Conservation (phyloP, 495 filamentous ascomycete genomes). For the Trichoderma parareesei region DNA sequence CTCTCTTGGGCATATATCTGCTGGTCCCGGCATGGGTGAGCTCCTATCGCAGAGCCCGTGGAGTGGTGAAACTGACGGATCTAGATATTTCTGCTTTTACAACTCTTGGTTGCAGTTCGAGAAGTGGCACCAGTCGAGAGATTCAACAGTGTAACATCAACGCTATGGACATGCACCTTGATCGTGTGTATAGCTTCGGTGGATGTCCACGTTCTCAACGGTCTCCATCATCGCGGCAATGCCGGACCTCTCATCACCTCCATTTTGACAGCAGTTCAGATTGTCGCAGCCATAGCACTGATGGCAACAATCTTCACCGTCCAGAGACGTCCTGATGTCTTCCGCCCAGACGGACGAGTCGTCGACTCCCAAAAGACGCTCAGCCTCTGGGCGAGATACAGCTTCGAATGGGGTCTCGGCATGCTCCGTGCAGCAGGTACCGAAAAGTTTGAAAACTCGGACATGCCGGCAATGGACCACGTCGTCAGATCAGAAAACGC, state of each 20-base stretch:
- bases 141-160: background rate
- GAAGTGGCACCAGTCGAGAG: conserved; percentile 3
- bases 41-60: background rate
- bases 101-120: background rate
- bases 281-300: background rate
- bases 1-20: background rate
- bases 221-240: background rate
- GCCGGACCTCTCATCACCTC: background rate
- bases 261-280: background rate
- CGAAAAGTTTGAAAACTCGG: background rate
- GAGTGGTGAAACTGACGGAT: background rate
- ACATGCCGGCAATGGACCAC: background rate
- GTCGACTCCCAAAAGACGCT: background rate
- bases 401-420: background rate
- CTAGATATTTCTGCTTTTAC: conserved; percentile 1
- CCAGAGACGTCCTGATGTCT: background rate
- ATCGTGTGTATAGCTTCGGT: background rate
- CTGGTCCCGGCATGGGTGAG: background rate
- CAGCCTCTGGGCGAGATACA: background rate
- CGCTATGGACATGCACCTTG: background rate
- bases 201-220: background rate
- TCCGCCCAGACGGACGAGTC: background rate
- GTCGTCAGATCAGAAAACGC: background rate
- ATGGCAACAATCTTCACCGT: background rate
- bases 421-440: background rate